Evolutionary conservation across 495 filamentous ascomycete genomes (phyloP), one percentile per base, ranked within the genome.

Genomic region (Cercophora samala): DNA sequence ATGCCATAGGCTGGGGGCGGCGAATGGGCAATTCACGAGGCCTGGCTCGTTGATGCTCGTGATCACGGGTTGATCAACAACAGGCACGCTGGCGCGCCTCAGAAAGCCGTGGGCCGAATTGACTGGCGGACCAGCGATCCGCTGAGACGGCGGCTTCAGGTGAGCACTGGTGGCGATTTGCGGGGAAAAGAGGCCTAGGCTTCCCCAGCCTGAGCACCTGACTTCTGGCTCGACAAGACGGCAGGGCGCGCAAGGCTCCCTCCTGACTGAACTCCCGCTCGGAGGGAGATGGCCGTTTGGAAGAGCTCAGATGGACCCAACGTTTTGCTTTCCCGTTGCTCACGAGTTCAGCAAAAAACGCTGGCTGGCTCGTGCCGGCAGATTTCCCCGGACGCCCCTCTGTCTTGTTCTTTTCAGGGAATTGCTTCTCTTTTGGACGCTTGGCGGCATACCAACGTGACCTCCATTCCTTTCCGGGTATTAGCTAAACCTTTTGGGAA

Each of bases 121-220:
- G 64, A 65, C 51, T 55, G 53, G 54, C 66, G 71, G 66, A 54
- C 66, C 66, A 68, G 62, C 59, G 64, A 68, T 66, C 66, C 68
- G 68, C 64, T 65, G 65, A 46, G 62, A 62, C 67, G 65, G 26
- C 24, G 46, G 65, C 70, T 64, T 60, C 64, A 52, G 61, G 63
- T 60, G 51, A 58, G 22, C 42, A 58, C 22, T 54, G 65, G 74
- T 76, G 73, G 73, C 71, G 64, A 74, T 71, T 72, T 72, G 75
- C 68, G 75, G 73, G 73, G 75, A 71, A 76, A 62, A 19, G 11
- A 23, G 64, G 66, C 65, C 69, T 62, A 62, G 67, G 65, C 60
- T 68, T 66, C 64, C 56, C 66, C 58, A 56, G 53, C 53, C n/a
- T 2, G 66, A 32, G 61, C 74, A 75, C 74, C 69, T 76, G 74